Conservation (phyloP, 2,329 filamentous ascomycete genomes). For the Beauveria varroae region DNA sequence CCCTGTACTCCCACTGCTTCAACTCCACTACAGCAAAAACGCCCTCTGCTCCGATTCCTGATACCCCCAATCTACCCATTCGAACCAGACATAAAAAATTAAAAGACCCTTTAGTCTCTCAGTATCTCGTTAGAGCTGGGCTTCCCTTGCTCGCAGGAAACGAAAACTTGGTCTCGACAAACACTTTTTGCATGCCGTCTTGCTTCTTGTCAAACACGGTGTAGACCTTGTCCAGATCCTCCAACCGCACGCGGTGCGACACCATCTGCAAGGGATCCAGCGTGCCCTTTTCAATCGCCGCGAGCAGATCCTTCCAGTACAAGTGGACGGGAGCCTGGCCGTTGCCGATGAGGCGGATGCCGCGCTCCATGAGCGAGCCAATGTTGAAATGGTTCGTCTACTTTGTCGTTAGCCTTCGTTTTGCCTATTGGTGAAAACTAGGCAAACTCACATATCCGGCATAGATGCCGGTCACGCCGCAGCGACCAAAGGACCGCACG, state of each 20-base stretch:
- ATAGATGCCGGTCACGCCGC: constrained; percentile 68
- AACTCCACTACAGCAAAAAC: no score
- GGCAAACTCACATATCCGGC: constrained; percentile 44
- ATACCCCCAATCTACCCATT: no score
- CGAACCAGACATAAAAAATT: no score
- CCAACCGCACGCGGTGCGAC: constrained; percentile 66
- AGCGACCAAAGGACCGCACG: constrained; percentile 64
- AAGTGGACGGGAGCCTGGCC: constrained; percentile 67
- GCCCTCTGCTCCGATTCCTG: no score
- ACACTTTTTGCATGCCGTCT: constrained; percentile 77
- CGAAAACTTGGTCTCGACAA: constrained; percentile 52
- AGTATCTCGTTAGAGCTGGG: constrained; percentile 36
- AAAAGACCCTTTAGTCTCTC: background rate
- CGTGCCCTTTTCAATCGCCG: constrained; percentile 56
- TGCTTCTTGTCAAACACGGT: constrained; percentile 52
- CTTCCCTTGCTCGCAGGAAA: constrained; percentile 35
- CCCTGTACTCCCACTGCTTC: no score
- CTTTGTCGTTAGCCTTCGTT: background rate
- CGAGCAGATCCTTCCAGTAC: constrained; percentile 75
- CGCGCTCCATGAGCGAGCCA: constrained; percentile 76
- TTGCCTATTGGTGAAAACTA: constrained; percentile 3
- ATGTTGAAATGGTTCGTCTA: constrained; percentile 78
- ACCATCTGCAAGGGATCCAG: constrained; percentile 76
- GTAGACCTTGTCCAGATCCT: constrained; percentile 64
- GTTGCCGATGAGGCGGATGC: constrained; percentile 68